These are phyloP conservation scores for Hypocreales sp. DNA, from an alignment of 2,329 filamentous ascomycete species.

Conservation along the genomic window DNA sequence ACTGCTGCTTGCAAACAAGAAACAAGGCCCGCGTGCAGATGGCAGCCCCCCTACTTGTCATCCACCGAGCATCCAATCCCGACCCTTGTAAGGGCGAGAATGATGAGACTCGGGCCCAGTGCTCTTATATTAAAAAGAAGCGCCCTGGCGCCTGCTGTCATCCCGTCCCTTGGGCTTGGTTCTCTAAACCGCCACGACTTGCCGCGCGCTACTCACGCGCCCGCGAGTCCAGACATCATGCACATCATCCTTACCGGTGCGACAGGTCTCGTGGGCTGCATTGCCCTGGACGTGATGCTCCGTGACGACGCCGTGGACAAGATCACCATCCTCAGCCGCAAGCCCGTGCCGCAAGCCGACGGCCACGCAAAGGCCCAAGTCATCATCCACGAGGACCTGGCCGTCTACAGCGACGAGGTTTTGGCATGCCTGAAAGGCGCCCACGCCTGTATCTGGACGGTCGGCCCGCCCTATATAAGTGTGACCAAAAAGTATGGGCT, in stretches of 20 bases:
- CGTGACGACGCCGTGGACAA: conserved; percentile 3
- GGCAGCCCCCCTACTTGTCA: too few species aligned
- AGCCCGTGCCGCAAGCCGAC: conserved; percentile 3
- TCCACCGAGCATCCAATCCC: too few species aligned
- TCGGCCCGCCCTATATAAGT: conserved; percentile 1
- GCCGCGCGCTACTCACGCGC: too few species aligned
- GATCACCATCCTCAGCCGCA: conserved; percentile 4
- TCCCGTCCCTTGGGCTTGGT: too few species aligned
- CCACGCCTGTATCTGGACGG: conserved; percentile 3
- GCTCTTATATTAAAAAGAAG: too few species aligned
- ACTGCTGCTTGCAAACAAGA: too few species aligned
- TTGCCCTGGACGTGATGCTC: conserved; percentile 4
- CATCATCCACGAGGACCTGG: conserved; percentile 4
- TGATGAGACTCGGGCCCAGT: too few species aligned
- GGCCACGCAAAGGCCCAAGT: conserved; percentile 2
- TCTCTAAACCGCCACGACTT: too few species aligned
- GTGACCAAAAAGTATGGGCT: not conserved
- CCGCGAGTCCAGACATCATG: too few species aligned
- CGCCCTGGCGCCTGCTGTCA: too few species aligned
- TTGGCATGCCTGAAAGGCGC: conserved; percentile 3
- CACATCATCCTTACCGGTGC: conserved; percentile 4
- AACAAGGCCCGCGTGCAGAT: too few species aligned
- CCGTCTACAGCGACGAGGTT: conserved; percentile 1
- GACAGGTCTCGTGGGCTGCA: conserved; percentile 4
- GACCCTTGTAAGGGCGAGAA: too few species aligned